A percentile compares a stretch with the other conserved stretches of the same genome.
Conservation (phyloP, 75 land plant genomes). For the Pinus taeda region DNA sequence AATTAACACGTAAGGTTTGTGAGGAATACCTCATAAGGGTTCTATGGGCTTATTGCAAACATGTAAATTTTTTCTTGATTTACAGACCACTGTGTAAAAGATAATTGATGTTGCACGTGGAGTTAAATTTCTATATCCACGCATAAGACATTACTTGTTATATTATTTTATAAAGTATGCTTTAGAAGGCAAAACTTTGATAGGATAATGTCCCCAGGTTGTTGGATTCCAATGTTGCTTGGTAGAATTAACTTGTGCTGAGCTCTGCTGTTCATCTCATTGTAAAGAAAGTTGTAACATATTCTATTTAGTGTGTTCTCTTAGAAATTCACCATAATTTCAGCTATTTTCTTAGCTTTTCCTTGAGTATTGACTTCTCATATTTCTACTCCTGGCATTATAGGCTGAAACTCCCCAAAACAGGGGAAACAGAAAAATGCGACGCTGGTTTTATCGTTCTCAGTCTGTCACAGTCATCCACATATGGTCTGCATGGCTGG, state of each 20-base stretch:
- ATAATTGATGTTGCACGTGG: background rate
- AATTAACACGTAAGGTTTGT: background rate
- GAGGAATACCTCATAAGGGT: background rate
- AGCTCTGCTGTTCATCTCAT: background rate
- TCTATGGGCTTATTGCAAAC: background rate
- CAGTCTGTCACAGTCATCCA: conserved; percentile 48
- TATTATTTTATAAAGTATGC: background rate
- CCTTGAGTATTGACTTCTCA: background rate
- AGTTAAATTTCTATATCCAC: background rate
- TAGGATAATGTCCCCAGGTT: background rate
- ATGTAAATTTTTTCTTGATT: background rate
- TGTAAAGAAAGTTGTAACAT: background rate
- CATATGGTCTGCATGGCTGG: conserved; percentile 95
- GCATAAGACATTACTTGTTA: background rate
- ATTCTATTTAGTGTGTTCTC: background rate
- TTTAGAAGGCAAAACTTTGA: background rate
- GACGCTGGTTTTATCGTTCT: conserved; percentile 63
- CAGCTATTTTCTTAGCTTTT: background rate
- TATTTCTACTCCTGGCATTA: background rate
- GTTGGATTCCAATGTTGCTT: background rate
- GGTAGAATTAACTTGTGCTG: background rate
- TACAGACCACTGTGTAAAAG: background rate
- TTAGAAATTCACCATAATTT: background rate
- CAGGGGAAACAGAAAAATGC: conserved; percentile 61
- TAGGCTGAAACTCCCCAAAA: conserved; percentile 49